Base-by-base conservation (phyloP, 2,329 filamentous ascomycete species). In the Rhynchosporium secalis region DNA sequence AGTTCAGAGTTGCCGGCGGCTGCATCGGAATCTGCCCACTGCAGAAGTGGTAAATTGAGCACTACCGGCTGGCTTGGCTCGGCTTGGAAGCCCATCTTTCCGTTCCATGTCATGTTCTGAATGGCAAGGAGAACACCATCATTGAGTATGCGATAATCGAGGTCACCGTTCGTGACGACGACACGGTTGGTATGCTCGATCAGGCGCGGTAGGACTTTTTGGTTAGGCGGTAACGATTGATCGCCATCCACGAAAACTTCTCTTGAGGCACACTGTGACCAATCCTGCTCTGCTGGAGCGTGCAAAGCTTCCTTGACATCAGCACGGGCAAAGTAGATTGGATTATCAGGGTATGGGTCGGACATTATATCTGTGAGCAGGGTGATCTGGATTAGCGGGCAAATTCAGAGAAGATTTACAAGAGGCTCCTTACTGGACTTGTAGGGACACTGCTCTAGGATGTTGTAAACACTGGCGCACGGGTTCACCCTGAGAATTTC, bases 101-200 rank as follows among this genome's bases (percentile, higher is more conserved):
- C 86, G 55, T 80, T 79, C 81, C 82, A 88, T 1, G 84, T 88
- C 84, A 88, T 87, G 72, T 88, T 88, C 70, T 88, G 85, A 58
- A 87, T 84, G 1, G 80, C 79, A 29, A 86, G 74, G n/a, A 85
- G 77, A 62, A 80, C 75, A 4, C 84, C 86, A 68, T 87, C 84
- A 0, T 78, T 82, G 64, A 88, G 82, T 62, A 88, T 75, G 0
- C 83, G 83, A 52, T 82, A 75, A 31, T 80, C 80, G 62, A 79
- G 78, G 4, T 56, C 33, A 2, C 28, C 52, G 12, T 51, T 52
- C 5, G 41, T 41, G 43, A 62, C 29, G 3, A 62, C 15, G 15
- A 48, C 33, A 20, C 58, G 60, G 12, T 62, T 62, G 3, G 54
- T 56, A 12, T 47, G 15, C 10, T 61, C 58, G 20, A 61, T 61